These are phyloP conservation scores for Delonix regia DNA, from an alignment of 306 rosid genomes.

Conservation along the genomic window DNA sequence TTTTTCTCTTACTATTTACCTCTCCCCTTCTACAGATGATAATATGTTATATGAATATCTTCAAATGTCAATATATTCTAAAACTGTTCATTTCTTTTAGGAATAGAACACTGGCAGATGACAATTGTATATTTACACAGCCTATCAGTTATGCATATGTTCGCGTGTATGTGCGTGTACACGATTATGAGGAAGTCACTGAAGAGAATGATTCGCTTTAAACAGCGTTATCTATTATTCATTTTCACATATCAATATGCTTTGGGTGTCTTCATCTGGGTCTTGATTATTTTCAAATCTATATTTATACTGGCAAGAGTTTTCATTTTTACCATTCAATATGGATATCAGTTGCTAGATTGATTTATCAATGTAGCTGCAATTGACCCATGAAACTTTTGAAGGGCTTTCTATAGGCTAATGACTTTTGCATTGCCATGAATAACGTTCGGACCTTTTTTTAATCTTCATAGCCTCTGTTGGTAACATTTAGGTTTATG, in stretches of 20 bases:
- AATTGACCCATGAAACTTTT: background rate
- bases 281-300: background rate
- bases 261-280: background rate
- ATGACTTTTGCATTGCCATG: background rate
- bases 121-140: background rate
- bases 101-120: background rate
- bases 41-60: background rate
- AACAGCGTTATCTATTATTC: background rate
- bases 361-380: background rate
- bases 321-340: background rate
- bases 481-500: background rate
- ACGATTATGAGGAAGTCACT: background rate
- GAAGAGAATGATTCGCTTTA: background rate
- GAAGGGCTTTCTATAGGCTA: background rate
- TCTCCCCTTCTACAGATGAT: background rate
- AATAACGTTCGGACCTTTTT: background rate
- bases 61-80: too few relatives aligned
- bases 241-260: background rate
- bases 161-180: too few relatives aligned
- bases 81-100: background rate
- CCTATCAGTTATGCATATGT: background rate
- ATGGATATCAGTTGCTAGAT: background rate
- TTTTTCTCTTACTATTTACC: background rate
- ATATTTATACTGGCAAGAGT: background rate
- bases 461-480: background rate